Base-by-base conservation (phyloP, 805 yeast species). In the Aciculoconidium aculeatum region DNA sequence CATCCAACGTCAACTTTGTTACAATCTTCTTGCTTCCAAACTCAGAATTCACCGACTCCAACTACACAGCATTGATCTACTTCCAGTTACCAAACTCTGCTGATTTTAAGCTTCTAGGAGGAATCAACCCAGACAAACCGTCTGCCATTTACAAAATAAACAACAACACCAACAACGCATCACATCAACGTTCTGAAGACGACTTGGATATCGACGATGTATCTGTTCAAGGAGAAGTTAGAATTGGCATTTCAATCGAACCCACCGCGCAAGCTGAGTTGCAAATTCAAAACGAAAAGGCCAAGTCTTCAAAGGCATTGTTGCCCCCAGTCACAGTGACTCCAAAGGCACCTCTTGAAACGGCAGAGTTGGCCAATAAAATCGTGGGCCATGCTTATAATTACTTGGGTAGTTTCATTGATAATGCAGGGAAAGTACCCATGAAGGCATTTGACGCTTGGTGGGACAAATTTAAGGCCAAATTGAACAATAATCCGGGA, bases 341-440 rank as follows among this genome's bases (percentile, higher is more conserved):
- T 5, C 51, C 51, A 7, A 35, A 34, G 19, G 32, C 37, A 11
- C 56, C 62, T 7, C 43, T 37, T 34, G 49, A 51, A 33, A 44
- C 49, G 2, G 81, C 86, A 2, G 58, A 60, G 0, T 54, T 90
- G 34, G 96, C 96, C 2, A 84, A 82, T 37, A 84, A 83, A 50
- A 86, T 92, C 34, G 94, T 92, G 12, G 78, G 78, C 21, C 86
- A 92, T 54, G 96, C 96, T 2, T 92, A 90, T 58, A 88, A 92
- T 50, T 92, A 73, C 51, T 57, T 90, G 27, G 77, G 94, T 2
- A 84, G 96, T n/a, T 90, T 88, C 51, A 71, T 86, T 6, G 95
- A 86, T 47, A 52, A 61, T 4, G 65, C 72, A 13, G 94, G 95
- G 3, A 84, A 77, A 42, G 96, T 90, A 3, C 81, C 88, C 3